phyloP scores from a whole-genome alignment of 805 yeast species.

The Metschnikowia henanensis region DNA sequence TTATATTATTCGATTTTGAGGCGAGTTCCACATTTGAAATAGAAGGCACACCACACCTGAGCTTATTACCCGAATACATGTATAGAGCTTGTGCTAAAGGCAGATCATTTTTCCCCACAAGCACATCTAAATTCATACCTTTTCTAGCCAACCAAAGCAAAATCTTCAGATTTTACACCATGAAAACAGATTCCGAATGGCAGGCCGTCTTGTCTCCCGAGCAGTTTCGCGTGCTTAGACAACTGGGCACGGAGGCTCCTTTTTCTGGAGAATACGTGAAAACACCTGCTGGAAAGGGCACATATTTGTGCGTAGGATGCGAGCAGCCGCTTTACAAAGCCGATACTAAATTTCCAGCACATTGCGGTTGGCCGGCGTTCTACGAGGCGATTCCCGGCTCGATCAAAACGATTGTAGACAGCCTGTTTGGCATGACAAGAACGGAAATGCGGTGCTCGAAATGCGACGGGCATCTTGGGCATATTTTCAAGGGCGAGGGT shows the following conservation, averaged over 20 bases:
- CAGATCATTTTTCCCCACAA: too few species aligned
- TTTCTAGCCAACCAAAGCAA: too few species aligned
- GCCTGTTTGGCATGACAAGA: constrained; percentile 71
- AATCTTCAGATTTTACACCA: constrained; percentile 2
- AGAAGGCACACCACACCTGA: too few species aligned
- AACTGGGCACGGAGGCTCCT: constrained; percentile 72
- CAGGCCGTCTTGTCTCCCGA: constrained; percentile 69
- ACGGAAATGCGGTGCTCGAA: constrained; percentile 85
- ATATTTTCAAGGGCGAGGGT: constrained; percentile 93
- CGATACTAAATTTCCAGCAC: constrained; percentile 79
- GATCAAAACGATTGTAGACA: constrained; percentile 60
- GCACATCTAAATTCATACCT: too few species aligned
- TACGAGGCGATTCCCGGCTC: constrained; percentile 87
- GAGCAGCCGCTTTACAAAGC: constrained; percentile 75
- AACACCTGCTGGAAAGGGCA: constrained; percentile 58
- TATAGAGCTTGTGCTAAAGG: too few species aligned
- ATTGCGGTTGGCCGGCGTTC: constrained; percentile 99
- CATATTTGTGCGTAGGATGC: constrained; percentile 87
- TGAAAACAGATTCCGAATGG: constrained; percentile 64
- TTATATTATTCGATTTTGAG: too few species aligned
- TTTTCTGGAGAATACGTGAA: constrained; percentile 58
- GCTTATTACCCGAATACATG: too few species aligned
- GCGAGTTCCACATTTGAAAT: too few species aligned
- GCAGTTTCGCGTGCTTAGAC: constrained; percentile 77
- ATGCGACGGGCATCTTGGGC: constrained; percentile 96